phyloP scores from a whole-genome alignment of 2,329 filamentous ascomycete species.

The Zymoseptoria tritici region DNA sequence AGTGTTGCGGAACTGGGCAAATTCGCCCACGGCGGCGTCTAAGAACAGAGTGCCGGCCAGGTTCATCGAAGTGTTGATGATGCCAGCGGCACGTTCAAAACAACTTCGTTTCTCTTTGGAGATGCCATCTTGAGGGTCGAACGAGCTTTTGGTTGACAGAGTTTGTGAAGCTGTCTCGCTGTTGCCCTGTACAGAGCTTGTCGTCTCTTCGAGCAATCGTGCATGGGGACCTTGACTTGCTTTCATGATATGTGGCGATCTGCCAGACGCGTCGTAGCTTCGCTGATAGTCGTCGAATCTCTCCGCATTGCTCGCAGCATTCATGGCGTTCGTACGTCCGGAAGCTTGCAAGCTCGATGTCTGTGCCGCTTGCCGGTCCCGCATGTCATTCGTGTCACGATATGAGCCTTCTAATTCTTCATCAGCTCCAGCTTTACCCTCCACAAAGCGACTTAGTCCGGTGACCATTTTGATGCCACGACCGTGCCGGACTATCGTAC shows the following conservation, averaged over 20 bases:
- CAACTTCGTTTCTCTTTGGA: neutral
- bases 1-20: constrained; percentile 9
- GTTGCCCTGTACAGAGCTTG: neutral
- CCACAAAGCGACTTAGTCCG: constrained; percentile 44
- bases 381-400: neutral
- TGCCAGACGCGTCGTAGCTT: neutral
- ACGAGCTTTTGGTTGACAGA: neutral
- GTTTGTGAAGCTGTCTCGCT: neutral
- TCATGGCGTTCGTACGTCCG: constrained; percentile 3
- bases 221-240: neutral
- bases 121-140: constrained; percentile 1
- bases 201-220: neutral
- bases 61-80: constrained; percentile 26
- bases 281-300: neutral
- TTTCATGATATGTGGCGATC: neutral
- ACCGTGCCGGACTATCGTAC: constrained; percentile 45
- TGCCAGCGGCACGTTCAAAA: constrained; percentile 7
- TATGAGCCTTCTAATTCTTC: neutral
- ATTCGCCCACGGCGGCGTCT: constrained; percentile 22
- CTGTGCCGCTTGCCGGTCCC: neutral
- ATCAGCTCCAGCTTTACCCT: constrained; percentile 22
- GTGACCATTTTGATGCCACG: constrained; percentile 48
- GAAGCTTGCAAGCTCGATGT: neutral
- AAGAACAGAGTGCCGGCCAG: constrained; percentile 41
- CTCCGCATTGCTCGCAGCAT: constrained; percentile 6